Evolutionary conservation across 2,329 filamentous ascomycete species (phyloP), one percentile per base, ranked within the genome.

Genomic region (Grosmannia huntii): DNA sequence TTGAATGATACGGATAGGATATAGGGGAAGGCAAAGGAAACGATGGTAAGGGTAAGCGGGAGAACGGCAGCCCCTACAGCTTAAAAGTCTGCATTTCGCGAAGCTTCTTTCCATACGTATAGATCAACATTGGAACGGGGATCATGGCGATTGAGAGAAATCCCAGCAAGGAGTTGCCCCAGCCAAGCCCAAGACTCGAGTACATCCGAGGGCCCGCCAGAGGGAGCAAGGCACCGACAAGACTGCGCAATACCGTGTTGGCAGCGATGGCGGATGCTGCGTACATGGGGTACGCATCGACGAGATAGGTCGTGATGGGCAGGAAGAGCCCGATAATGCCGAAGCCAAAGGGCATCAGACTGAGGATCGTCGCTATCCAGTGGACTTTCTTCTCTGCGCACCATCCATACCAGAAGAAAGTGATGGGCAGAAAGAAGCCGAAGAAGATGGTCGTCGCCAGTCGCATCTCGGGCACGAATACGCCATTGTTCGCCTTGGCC

Each of bases 191-290:
- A 1, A 85, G 65, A 2, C 68, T 68, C n/a, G 75, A 65, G 65
- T 83, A 85, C 76, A 85, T 78, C 21, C 69, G 65, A 19, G 78
- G 69, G 0, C 79, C 82, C 3, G 75, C 75, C 14, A 85, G 70
- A 0, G 83, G 82, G 3, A 86, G 68, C 54, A 83, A 67, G 4
- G 78, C 80, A 16, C 81, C 82, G 14, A 80, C 71, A 0, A 83
- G 65, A 25, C 68, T 72, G 36, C 82, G 69, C 3, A 85, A 66
- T 0, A 85, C 76, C 0, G 80, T 82, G 60, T 75, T 83, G 0
- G 82, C 83, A 0, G 83, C 83, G 1, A 84, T 75, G 0, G 79
- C 83, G 16, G 73, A 75, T 23, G 84, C 82, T 0, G 81, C 80
- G 61, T 82, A 78, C 49, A 73, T 68, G 0, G 75, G 72, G 64